Evolutionary conservation across 2,329 filamentous ascomycete genomes (phyloP).

Genomic region (Thielaviopsis euricoi): DNA sequence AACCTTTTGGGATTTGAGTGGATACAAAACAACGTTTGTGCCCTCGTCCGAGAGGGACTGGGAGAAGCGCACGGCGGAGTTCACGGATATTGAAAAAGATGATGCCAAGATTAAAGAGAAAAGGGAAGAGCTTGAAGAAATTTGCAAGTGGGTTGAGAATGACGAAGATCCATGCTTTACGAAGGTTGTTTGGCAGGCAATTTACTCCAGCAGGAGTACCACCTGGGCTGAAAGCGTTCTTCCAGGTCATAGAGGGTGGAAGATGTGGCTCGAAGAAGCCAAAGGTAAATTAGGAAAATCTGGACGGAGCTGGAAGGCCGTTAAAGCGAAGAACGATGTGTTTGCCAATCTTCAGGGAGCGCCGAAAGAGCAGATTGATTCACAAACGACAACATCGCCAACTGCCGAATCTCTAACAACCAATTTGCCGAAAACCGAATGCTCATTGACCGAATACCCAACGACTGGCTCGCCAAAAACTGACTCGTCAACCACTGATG

Average conservation of each 20-base stretch:
- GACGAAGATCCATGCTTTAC: constrained; percentile 26
- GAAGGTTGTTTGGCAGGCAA: constrained; percentile 40
- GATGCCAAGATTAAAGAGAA: no score
- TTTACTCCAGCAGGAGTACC: constrained; percentile 33
- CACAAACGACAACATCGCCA: no score
- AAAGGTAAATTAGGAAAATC: constrained; percentile 21
- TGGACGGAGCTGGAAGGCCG: constrained; percentile 27
- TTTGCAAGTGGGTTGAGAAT: background rate
- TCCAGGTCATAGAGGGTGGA: constrained; percentile 35
- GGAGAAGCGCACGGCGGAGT: background rate
- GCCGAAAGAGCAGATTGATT: no score
- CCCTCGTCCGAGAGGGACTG: constrained; percentile 22
- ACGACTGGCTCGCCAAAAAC: no score
- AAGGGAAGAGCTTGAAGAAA: background rate
- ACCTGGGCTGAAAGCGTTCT: constrained; percentile 40
- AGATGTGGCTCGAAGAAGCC: constrained; percentile 35
- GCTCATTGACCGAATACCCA: no score
- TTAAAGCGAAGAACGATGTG: constrained; percentile 31
- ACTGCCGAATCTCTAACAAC: no score
- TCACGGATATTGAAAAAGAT: no score
- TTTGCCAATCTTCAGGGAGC: constrained; percentile 19
- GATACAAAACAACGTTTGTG: constrained; percentile 28
- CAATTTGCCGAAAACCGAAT: no score
- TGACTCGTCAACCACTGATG: no score
- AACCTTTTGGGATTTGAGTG: constrained; percentile 40